These are phyloP conservation scores for Candida ponderosae DNA, from an alignment of 805 yeast genomes.

Conservation along the genomic window DNA sequence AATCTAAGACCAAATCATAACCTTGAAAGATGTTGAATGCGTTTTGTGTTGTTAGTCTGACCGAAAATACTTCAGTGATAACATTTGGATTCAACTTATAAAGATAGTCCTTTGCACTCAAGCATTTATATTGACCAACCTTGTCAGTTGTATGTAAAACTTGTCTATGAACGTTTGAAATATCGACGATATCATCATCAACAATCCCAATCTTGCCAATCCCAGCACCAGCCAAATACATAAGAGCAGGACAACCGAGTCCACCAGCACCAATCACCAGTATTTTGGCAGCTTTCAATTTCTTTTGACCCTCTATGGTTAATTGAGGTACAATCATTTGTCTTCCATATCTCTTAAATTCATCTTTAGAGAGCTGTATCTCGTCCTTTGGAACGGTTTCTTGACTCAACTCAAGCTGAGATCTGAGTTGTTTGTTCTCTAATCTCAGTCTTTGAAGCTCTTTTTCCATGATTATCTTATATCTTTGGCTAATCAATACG, in stretches of 20 bases:
- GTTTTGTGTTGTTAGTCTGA: conserved; percentile 43
- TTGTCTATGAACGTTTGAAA: conserved; percentile 85
- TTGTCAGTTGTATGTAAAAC: conserved; percentile 62
- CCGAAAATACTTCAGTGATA: conserved; percentile 40
- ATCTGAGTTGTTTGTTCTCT: conserved; percentile 6
- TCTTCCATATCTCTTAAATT: conserved; percentile 81
- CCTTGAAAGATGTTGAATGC: conserved; percentile 52
- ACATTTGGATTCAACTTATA: conserved; percentile 62
- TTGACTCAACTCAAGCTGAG: background rate
- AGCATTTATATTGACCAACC: conserved; percentile 69
- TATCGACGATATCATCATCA: conserved; percentile 80
- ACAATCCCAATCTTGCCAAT: conserved; percentile 79
- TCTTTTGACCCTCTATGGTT: conserved; percentile 42
- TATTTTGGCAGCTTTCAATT: conserved; percentile 48
- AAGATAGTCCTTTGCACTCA: conserved; percentile 60
- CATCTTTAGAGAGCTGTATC: conserved; percentile 38
- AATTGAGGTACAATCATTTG: conserved; percentile 90
- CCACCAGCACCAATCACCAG: conserved; percentile 96
- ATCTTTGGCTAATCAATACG: too few species aligned
- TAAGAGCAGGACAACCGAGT: conserved; percentile 83
- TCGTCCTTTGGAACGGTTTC: background rate
- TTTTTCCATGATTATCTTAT: background rate
- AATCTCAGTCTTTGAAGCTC: conserved; percentile 9
- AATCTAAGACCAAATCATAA: conserved; percentile 80
- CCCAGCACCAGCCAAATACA: conserved; percentile 84